A percentile compares a stretch with the other conserved stretches of the same genome.
phyloP scores from a whole-genome alignment of 352 stramenopile species.

The Pseudoperonospora humuli region DNA sequence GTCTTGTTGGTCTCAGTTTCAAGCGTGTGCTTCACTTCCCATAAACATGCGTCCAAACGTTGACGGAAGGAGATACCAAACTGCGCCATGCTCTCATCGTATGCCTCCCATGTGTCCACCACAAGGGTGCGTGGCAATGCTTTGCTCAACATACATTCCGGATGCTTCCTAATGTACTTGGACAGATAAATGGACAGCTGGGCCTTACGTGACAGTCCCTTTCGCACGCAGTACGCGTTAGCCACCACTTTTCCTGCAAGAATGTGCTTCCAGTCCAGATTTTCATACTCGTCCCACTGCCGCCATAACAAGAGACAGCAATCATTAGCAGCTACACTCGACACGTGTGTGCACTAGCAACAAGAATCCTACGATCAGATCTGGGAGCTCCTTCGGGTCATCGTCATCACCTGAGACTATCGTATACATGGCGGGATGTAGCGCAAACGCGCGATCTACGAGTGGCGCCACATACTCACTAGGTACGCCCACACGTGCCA shows the following conservation, averaged over 20 bases:
- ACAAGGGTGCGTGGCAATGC: slow-evolving; percentile 47
- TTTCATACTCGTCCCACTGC: slow-evolving; percentile 62
- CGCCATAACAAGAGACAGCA: slow-evolving; percentile 3
- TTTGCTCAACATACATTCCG: slow-evolving; percentile 37
- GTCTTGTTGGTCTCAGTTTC: slow-evolving; percentile 27
- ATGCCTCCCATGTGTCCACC: slow-evolving; percentile 66
- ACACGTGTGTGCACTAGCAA: not conserved
- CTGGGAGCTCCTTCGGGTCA: slow-evolving; percentile 9
- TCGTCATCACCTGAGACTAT: slow-evolving; percentile 17
- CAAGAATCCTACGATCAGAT: slow-evolving; percentile 30
- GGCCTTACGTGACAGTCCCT: slow-evolving; percentile 61
- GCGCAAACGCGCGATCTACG: slow-evolving; percentile 35
- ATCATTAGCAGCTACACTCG: slow-evolving; percentile 6
- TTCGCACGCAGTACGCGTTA: slow-evolving; percentile 65
- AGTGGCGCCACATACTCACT: slow-evolving; percentile 39
- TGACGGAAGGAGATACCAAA: slow-evolving; percentile 54
- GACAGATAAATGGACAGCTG: slow-evolving; percentile 61
- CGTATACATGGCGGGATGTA: slow-evolving; percentile 39
- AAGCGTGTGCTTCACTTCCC: slow-evolving; percentile 42
- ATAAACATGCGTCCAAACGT: slow-evolving; percentile 47
- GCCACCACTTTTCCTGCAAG: slow-evolving; percentile 42
- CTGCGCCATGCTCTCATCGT: slow-evolving; percentile 45
- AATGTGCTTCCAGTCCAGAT: slow-evolving; percentile 54
- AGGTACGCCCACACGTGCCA: slow-evolving; percentile 30
- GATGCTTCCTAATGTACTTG: slow-evolving; percentile 63